Percentiles rank a stretch among this genome's conserved stretches.
Conservation (phyloP, 352 stramenopile species). For the Globisporangium acanthophoron region DNA sequence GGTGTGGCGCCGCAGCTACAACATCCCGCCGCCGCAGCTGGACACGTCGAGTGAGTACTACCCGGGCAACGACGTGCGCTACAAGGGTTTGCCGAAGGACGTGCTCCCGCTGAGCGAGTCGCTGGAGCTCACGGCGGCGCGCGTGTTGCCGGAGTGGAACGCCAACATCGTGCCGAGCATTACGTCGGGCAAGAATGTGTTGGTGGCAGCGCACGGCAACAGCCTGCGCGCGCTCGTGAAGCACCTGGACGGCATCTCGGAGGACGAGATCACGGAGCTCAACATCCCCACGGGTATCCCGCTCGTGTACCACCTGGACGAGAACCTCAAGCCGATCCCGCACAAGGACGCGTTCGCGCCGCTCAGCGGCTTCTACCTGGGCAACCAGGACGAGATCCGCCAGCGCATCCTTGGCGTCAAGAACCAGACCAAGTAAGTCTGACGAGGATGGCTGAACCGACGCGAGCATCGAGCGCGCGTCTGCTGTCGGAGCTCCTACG, state of each 20-base stretch:
- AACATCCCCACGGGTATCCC: slow-evolving; percentile 97
- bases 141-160: slow-evolving; percentile 96
- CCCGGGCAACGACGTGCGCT: slow-evolving; percentile 89
- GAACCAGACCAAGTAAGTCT: slow-evolving; percentile 90
- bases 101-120: slow-evolving; percentile 93
- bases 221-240: slow-evolving; percentile 97
- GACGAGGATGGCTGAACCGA: not conserved
- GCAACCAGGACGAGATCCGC: slow-evolving; percentile 97
- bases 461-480: too few relatives aligned
- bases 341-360: slow-evolving; percentile 90
- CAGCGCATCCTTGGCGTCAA: slow-evolving; percentile 94
- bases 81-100: slow-evolving; percentile 86
- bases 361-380: slow-evolving; percentile 78
- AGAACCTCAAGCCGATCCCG: slow-evolving; percentile 94
- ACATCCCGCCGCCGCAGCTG: slow-evolving; percentile 93
- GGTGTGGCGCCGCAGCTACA: slow-evolving; percentile 97
- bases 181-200: slow-evolving; percentile 92
- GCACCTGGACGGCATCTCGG: slow-evolving; percentile 96
- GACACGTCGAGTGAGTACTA: slow-evolving; percentile 87
- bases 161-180: slow-evolving; percentile 92
- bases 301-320: slow-evolving; percentile 97
- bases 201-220: slow-evolving; percentile 98
- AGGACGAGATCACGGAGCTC: slow-evolving; percentile 95
- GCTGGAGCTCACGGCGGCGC: slow-evolving; percentile 90
- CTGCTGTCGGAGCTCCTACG: not conserved